These are phyloP conservation scores for Exophiala xenobiotica DNA, from an alignment of 2,329 filamentous ascomycete genomes.

Conservation along the genomic window DNA sequence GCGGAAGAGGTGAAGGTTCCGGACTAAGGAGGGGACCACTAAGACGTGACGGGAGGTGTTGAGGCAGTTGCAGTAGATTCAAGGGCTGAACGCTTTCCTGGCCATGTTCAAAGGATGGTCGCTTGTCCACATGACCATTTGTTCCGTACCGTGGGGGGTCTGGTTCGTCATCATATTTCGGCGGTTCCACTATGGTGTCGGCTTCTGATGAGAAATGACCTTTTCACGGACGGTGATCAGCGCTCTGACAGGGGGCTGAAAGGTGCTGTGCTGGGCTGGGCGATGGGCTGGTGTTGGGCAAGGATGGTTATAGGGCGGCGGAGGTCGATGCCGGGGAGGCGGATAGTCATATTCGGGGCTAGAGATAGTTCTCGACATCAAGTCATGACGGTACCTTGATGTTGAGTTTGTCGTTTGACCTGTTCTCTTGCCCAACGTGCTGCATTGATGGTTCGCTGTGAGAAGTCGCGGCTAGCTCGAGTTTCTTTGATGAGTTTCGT, in stretches of 20 bases:
- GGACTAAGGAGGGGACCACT: neutral
- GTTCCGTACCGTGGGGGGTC: conserved; percentile 16
- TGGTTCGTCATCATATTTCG: conserved; percentile 21
- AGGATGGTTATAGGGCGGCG: conserved; percentile 12
- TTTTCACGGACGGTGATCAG: conserved; percentile 25
- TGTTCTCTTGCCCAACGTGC: conserved; percentile 97
- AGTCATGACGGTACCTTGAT: conserved; percentile 33
- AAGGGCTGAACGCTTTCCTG: neutral
- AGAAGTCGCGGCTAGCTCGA: conserved; percentile 83
- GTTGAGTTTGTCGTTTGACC: conserved; percentile 75
- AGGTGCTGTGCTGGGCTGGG: conserved; percentile 5
- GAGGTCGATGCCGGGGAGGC: conserved; percentile 18
- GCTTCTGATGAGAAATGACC: conserved; percentile 27
- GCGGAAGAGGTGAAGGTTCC: neutral
- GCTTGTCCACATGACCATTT: conserved; percentile 22
- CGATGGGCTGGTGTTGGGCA: conserved; percentile 19
- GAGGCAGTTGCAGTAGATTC: neutral
- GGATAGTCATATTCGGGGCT: conserved; percentile 20
- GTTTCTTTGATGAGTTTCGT: conserved; percentile 88
- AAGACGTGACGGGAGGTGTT: neutral
- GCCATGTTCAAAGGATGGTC: conserved; percentile 3
- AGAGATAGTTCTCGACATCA: conserved; percentile 20
- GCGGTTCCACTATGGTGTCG: conserved; percentile 14
- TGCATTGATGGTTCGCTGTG: conserved; percentile 81
- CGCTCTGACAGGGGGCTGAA: conserved; percentile 24